Evolutionary conservation across 352 stramenopile species (phyloP), one percentile per base, ranked within the genome.

Genomic region (Pythium phragmiticola): DNA sequence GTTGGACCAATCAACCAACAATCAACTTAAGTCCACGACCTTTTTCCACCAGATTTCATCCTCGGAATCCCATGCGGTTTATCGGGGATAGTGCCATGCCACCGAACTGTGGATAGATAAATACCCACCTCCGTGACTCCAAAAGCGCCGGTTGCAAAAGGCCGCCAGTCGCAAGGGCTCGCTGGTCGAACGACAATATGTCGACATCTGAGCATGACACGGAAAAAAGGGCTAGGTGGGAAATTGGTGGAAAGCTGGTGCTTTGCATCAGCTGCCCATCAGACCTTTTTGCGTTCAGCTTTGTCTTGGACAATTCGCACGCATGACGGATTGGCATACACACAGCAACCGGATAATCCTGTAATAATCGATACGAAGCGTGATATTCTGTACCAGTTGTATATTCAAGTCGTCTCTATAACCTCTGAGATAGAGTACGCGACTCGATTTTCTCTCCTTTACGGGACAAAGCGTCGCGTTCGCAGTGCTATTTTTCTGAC

Each of bases 191-290:
- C 28, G 14, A 39, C 34, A 13, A 39, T 13, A 39, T 39, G 34
- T 39, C 34, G 34, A 39, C 34, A 39, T 39, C 34, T 39, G 34
- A 39, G 34, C 34, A 12, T 14, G 34, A 39, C 34, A 13, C 34
- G 34, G 34, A 13, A 39, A 39, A 21, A 39, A 59, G 52, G 52
- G 55, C 55, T 57, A 55, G 46, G 41, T 64, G 16, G 42, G 26
- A 33, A 52, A 45, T 8, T 39, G 5, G 55, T 61, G 19, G 36
- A 45, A 39, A 17, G 47, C 41, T 39, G 16, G 43, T 37, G 39
- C 41, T 30, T 28, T 26, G 42, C 26, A 46, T 60, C 63, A 60
- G 63, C 63, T 65, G 63, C 64, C 57, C 36, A 54, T 62, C n/a
- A 30, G 64, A 9, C 51, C 48, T 63, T 63, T 66, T 39, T 71